These are phyloP conservation scores for Alternaria longipes DNA, from an alignment of 2,329 filamentous ascomycete species.

Conservation along the genomic window DNA sequence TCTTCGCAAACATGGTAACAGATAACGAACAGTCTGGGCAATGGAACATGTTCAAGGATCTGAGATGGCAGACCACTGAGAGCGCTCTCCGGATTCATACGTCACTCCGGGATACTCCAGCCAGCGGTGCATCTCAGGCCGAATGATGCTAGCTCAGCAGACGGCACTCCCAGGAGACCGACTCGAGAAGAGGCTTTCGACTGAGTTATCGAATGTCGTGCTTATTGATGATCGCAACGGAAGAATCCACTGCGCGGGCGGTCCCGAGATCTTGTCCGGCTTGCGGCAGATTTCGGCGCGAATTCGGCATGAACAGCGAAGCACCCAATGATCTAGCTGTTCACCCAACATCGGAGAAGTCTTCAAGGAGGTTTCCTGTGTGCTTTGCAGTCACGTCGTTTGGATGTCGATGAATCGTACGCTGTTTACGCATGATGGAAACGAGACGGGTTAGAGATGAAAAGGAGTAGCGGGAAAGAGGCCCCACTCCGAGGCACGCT, in stretches of 20 bases:
- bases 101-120: neutral
- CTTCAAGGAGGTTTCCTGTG: neutral
- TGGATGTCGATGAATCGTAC: neutral
- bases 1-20: neutral
- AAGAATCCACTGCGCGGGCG: neutral
- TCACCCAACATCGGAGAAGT: accelerated
- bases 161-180: neutral
- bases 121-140: neutral
- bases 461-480: neutral
- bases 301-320: neutral
- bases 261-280: constrained; percentile 2
- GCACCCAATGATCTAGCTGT: neutral
- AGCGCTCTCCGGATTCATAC: neutral
- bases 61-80: neutral
- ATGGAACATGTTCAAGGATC: neutral
- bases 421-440: neutral
- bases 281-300: constrained; percentile 1
- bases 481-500: neutral
- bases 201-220: neutral
- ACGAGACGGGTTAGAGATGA: neutral
- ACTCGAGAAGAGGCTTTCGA: no score
- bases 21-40: neutral
- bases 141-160: neutral
- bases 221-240: neutral
- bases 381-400: neutral